Percentiles rank a stretch among this genome's conserved stretches.
Evolutionary conservation across 768 basidiomycete genomes (phyloP).

Genomic region (Calocera cornea): DNA sequence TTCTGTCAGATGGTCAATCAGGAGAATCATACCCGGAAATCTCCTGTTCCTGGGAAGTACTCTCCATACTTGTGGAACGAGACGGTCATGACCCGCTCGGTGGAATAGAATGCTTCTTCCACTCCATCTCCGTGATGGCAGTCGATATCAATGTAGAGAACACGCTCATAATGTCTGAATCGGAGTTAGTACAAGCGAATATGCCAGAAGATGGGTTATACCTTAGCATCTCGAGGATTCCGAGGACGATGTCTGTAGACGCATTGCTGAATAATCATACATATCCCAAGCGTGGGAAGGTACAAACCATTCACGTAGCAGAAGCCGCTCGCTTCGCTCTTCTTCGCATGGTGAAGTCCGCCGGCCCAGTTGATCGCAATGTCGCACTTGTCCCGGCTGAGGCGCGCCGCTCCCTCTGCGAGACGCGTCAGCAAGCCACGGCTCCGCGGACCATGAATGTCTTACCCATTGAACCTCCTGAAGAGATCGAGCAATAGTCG

Average conservation of each 20-base stretch:
- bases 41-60: constrained; percentile 98
- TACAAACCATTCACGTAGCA: constrained; percentile 90
- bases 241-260: constrained; percentile 82
- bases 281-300: background rate
- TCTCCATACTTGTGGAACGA: constrained; percentile 99
- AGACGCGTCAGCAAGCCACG: background rate
- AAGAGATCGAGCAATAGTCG: constrained; percentile 98
- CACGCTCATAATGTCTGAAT: constrained; percentile 78
- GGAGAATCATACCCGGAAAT: constrained; percentile 52
- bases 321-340: constrained; percentile 96
- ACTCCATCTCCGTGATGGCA: constrained; percentile 99
- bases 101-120: constrained; percentile 98
- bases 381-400: constrained; percentile 94
- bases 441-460: constrained; percentile 6
- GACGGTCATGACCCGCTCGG: constrained; percentile 95
- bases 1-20: too few relatives aligned
- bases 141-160: constrained; percentile 96
- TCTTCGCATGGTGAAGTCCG: constrained; percentile 96
- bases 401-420: constrained; percentile 86
- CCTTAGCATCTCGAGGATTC: constrained; percentile 87
- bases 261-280: background rate
- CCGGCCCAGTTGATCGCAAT: constrained; percentile 99
- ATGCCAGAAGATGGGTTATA: constrained; percentile 20
- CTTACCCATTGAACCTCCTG: constrained; percentile 98
- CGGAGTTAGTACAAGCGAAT: background rate